Conservation (phyloP, 805 yeast species). For the Candida chauliodis region DNA sequence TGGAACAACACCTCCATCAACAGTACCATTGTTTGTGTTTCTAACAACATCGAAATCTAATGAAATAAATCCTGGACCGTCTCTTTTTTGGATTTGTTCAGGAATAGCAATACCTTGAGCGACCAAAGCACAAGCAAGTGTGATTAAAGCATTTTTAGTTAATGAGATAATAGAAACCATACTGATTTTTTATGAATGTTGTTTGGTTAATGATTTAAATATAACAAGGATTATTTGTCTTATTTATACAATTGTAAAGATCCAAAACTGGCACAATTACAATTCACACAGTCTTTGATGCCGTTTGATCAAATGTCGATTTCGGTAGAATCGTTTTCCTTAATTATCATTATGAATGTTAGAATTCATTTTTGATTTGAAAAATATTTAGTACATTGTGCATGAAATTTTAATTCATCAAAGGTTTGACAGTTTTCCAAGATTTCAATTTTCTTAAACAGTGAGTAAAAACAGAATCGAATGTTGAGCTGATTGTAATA, state of each 20-base stretch:
- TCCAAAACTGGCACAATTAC: neutral
- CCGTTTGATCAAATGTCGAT: neutral
- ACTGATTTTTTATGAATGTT: slow-evolving; percentile 3
- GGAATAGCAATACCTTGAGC: slow-evolving; percentile 11
- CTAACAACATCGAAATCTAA: slow-evolving; percentile 10
- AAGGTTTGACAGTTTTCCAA: too few species aligned
- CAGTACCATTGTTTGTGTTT: slow-evolving; percentile 1
- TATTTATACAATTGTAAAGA: neutral
- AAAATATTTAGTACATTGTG: neutral
- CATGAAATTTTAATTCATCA: too few species aligned
- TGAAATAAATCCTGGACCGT: slow-evolving; percentile 7
- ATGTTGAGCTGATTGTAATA: too few species aligned
- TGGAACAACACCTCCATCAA: neutral
- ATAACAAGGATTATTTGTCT: neutral
- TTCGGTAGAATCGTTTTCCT: neutral
- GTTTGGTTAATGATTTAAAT: neutral
- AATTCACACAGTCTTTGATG: neutral
- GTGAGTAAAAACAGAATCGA: too few species aligned
- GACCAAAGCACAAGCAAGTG: slow-evolving; percentile 11
- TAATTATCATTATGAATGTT: too few species aligned
- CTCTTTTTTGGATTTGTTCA: slow-evolving; percentile 5
- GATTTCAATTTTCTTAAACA: too few species aligned
- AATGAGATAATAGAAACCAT: slow-evolving; percentile 11
- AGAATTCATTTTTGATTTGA: neutral
- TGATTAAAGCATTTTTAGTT: slow-evolving; percentile 6